Evolutionary conservation across 2,329 filamentous ascomycete species (phyloP).

Genomic region (Diaporthe vaccinii): DNA sequence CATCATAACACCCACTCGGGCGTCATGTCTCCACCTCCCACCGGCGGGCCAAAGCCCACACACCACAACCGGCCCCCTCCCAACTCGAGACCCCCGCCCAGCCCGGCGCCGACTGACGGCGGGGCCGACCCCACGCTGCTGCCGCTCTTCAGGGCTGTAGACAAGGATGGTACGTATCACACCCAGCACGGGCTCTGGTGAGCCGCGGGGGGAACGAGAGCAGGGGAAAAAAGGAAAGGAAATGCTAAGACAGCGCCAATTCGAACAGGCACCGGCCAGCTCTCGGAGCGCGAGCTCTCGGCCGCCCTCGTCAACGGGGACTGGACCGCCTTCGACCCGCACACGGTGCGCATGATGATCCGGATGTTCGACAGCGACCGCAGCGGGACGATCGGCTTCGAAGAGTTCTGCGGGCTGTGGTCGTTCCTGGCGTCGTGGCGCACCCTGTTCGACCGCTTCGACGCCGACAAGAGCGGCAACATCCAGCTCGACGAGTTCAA

Average conservation of each 20-base stretch:
- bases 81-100: constrained; percentile 74
- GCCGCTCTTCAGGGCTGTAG: constrained; percentile 90
- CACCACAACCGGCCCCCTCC: constrained; percentile 66
- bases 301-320: constrained; percentile 96
- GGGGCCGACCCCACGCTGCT: constrained; percentile 80
- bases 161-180: constrained; percentile 77
- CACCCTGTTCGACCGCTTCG: constrained; percentile 94
- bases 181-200: background rate
- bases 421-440: constrained; percentile 96
- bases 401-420: constrained; percentile 97
- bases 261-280: constrained; percentile 76
- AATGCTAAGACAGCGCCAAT: background rate
- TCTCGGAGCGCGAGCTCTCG: constrained; percentile 88
- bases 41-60: constrained; percentile 57
- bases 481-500: constrained; percentile 90
- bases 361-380: constrained; percentile 98
- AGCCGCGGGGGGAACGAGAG: too few species aligned
- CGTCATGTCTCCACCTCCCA: constrained; percentile 66
- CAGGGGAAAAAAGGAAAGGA: background rate
- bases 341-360: constrained; percentile 99
- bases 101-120: constrained; percentile 65
- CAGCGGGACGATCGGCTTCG: constrained; percentile 89
- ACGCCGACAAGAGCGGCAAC: constrained; percentile 86
- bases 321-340: constrained; percentile 90
- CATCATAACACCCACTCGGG: constrained; percentile 34